Base-by-base conservation (phyloP, 345 rosid genomes). In the Acer campestre region DNA sequence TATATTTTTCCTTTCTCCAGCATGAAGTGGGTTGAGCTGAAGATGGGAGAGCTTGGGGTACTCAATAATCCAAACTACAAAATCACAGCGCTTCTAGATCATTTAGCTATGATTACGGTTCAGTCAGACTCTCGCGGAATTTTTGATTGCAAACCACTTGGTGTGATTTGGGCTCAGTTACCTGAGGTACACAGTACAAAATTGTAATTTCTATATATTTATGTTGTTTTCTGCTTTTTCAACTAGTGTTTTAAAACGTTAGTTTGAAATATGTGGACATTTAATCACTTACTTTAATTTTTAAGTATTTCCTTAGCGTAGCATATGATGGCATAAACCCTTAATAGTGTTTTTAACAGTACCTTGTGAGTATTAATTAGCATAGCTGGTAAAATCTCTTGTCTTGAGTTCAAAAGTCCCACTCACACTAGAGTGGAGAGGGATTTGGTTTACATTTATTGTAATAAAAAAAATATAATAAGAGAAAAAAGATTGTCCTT, bases 21-120 rank as follows among this genome's bases (percentile, higher is more conserved):
- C 89, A 94, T 94, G 99, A 94, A 88, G 84, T 91, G 98, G 99
- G 95, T 96, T 82, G 99, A 92, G 84, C 75, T 96, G 87, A 96
- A 96, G 90, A 96, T 96, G 99, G 94, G 80, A 82, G 95, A 96
- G 79, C 94, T 96, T n/a, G 97, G 99, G 61, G 98, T 94, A 22
- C 88, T 96, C 25, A 83, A 76, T 84, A 91, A 96, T 82, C 93
- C 95, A 0, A 88, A 88, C 85, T 94, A 96, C 88, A 96, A 96
- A 85, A 88, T 96, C 83, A 94, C 97, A 8, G 97, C 98, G 1
- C 98, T 96, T 83, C 89, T 92, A 3, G 99, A 96, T 81, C 94
- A 90, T 85, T 79, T 89, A 79, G 98, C 97, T 22, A 94, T 94
- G 99, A 96, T 96, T 79, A 93, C 97, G 1, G 99, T 96, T 72